A percentile compares a stretch with the other conserved stretches of the same genome.
phyloP scores from a whole-genome alignment of 306 rosid species.

The Purshia tridentata region DNA sequence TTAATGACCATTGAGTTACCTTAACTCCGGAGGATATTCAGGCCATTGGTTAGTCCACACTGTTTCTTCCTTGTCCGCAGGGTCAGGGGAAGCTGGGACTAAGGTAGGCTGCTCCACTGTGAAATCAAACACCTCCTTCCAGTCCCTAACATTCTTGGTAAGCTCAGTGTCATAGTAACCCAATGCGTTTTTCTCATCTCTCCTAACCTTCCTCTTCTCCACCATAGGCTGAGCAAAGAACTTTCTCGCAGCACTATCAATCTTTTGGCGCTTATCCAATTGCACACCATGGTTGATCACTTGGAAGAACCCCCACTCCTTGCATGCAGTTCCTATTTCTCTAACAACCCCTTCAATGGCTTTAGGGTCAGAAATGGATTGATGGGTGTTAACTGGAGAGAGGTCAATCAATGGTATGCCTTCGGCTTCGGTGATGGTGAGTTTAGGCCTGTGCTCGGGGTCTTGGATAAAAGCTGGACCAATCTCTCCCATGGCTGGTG shows the following conservation, averaged over 20 bases:
- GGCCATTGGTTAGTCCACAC: constrained; percentile 54
- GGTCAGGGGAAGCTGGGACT: constrained; percentile 35
- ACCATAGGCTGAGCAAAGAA: constrained; percentile 59
- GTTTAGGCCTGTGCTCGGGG: constrained; percentile 63
- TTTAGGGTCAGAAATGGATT: neutral
- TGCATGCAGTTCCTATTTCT: constrained; percentile 55
- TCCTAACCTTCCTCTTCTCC: constrained; percentile 52
- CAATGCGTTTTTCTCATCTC: constrained; percentile 22
- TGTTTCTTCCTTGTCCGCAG: constrained; percentile 28
- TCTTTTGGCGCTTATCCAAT: constrained; percentile 23
- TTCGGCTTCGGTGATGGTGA: constrained; percentile 31
- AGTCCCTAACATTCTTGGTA: constrained; percentile 73
- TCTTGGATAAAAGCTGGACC: constrained; percentile 52
- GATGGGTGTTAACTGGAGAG: constrained; percentile 8
- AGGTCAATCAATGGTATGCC: constrained; percentile 53
- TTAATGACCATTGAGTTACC: constrained; percentile 33
- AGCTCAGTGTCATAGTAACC: constrained; percentile 65
- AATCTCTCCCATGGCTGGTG: constrained; percentile 45
- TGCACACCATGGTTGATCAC: constrained; percentile 67
- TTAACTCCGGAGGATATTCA: constrained; percentile 42
- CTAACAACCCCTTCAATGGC: constrained; percentile 29
- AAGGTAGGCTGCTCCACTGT: constrained; percentile 35
- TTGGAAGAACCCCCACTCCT: constrained; percentile 74
- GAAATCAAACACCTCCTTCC: constrained; percentile 76
- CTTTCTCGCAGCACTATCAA: constrained; percentile 32